Evolutionary conservation across 2,329 filamentous ascomycete genomes (phyloP).

Genomic region (Diaporthe batatas): DNA sequence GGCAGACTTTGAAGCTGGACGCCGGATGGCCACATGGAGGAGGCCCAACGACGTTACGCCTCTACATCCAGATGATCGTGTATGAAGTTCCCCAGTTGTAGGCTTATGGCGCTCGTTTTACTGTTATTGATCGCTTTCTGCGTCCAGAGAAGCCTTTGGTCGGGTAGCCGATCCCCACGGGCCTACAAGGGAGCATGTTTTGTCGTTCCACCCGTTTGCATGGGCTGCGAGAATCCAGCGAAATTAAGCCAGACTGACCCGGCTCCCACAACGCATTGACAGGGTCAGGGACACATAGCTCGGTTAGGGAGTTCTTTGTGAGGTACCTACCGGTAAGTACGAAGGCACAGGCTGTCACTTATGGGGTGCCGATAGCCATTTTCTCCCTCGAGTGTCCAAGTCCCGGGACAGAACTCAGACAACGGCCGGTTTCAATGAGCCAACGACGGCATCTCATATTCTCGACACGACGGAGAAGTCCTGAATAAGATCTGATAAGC

Average conservation of each 20-base stretch:
- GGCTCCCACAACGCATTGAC: background rate
- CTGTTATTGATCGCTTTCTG: background rate
- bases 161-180: background rate
- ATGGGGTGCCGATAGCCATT: background rate
- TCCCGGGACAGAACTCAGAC: background rate
- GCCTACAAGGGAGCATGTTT: background rate
- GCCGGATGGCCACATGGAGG: background rate
- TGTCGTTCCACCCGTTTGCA: background rate
- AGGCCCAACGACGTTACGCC: background rate
- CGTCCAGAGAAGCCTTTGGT: background rate
- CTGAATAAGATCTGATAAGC: background rate
- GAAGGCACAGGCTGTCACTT: background rate
- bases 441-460: background rate
- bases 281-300: no score
- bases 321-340: background rate
- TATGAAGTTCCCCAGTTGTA: no score
- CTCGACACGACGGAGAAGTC: background rate
- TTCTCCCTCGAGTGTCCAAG: background rate
- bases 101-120: background rate
- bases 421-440: background rate
- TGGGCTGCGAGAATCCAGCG: background rate
- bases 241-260: background rate
- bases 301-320: background rate
- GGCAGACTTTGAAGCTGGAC: conserved; percentile 1
- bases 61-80: background rate